A percentile compares a stretch with the other conserved stretches of the same genome.
Conservation (phyloP, 306 rosid genomes). For the Vigna trinervia region DNA sequence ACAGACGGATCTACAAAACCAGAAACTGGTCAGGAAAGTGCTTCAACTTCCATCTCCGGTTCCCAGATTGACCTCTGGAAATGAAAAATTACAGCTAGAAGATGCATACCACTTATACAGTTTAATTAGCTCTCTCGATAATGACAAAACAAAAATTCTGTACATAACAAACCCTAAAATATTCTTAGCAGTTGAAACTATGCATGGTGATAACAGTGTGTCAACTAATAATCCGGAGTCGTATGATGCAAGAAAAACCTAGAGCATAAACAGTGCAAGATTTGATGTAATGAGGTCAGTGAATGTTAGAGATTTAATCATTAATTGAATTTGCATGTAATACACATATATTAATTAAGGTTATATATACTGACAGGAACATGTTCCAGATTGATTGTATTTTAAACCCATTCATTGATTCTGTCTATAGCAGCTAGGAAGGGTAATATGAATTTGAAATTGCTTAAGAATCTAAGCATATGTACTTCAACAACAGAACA, state of each 20-base stretch:
- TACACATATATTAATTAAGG: neutral
- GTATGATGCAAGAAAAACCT: conserved; percentile 17
- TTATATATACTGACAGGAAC: neutral
- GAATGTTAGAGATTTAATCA: conserved; percentile 23
- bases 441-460: neutral
- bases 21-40: conserved; percentile 56
- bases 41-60: conserved; percentile 66
- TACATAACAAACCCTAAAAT: conserved; percentile 55
- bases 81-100: conserved; percentile 49
- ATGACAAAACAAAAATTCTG: conserved; percentile 45
- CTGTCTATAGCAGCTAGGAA: neutral
- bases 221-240: conserved; percentile 15
- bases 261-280: conserved; percentile 19
- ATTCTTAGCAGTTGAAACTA: conserved; percentile 32
- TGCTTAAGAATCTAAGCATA: too few species aligned
- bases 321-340: conserved; percentile 3
- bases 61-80: conserved; percentile 83
- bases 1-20: conserved; percentile 49
- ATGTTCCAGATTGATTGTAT: neutral
- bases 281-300: conserved; percentile 37
- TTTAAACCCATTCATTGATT: neutral
- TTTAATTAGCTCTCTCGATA: conserved; percentile 1
- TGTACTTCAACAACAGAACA: too few species aligned
- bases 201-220: conserved; percentile 23
- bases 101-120: conserved; percentile 58